A percentile compares a stretch with the other conserved stretches of the same genome.
phyloP scores from a whole-genome alignment of 108 stramenopile species.

The Cylindrotheca fusiformis region DNA sequence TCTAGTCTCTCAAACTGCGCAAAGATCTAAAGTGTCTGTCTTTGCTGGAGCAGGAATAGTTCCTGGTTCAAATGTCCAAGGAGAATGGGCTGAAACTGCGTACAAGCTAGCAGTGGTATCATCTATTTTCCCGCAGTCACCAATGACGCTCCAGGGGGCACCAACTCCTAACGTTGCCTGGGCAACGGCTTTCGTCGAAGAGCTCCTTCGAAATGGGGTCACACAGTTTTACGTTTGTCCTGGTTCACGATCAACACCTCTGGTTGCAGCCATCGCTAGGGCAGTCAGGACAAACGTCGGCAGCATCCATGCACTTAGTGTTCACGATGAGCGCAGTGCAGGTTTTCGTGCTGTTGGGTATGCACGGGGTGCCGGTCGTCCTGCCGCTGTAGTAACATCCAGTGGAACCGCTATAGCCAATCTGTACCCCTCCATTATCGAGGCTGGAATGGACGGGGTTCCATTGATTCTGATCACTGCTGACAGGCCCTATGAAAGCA shows the following conservation, averaged over 20 bases:
- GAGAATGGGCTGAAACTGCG: constrained; percentile 82
- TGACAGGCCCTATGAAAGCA: constrained; percentile 89
- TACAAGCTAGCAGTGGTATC: constrained; percentile 78
- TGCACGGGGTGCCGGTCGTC: constrained; percentile 62
- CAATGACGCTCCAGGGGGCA: constrained; percentile 60
- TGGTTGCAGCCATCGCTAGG: constrained; percentile 76
- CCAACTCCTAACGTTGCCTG: constrained; percentile 83
- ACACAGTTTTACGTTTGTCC: constrained; percentile 86
- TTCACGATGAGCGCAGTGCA: constrained; percentile 94
- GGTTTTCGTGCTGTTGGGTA: constrained; percentile 90
- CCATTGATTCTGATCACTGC: constrained; percentile 88
- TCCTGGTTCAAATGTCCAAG: constrained; percentile 75
- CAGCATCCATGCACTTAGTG: constrained; percentile 60
- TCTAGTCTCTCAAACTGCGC: constrained; percentile 24
- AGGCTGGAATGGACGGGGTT: constrained; percentile 77
- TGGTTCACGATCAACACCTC: constrained; percentile 89
- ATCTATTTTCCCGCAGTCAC: constrained; percentile 75
- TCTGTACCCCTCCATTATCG: constrained; percentile 86
- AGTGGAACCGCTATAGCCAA: constrained; percentile 94
- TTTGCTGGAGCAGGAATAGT: constrained; percentile 86
- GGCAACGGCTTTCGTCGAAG: constrained; percentile 88
- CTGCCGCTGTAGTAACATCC: constrained; percentile 86
- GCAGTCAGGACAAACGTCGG: constrained; percentile 62
- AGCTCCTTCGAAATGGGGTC: constrained; percentile 82
- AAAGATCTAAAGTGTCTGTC: constrained; percentile 44